phyloP scores from a whole-genome alignment of 2,329 filamentous ascomycete species.

The Fusarium sp. region DNA sequence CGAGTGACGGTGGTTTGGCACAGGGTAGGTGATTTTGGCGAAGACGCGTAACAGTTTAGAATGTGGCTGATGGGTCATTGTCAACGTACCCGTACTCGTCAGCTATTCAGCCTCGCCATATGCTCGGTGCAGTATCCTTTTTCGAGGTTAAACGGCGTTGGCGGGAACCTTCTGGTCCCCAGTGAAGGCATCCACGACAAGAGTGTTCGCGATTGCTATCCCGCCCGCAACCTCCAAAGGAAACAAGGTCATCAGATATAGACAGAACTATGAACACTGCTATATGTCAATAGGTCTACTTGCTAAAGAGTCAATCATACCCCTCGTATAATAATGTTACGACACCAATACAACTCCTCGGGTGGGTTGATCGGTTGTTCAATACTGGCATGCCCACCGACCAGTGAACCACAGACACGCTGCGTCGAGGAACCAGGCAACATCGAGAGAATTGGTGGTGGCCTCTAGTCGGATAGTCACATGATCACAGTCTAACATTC shows the following conservation, averaged over 20 bases:
- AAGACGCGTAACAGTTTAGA: background rate
- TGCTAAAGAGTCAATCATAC: background rate
- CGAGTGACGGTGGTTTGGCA: background rate
- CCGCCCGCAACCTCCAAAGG: background rate
- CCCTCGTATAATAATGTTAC: background rate
- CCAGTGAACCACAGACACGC: background rate
- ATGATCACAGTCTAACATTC: background rate
- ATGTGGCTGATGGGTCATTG: background rate
- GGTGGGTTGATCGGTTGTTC: background rate
- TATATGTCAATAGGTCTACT: background rate
- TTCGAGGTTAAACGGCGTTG: background rate
- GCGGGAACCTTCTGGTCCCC: background rate
- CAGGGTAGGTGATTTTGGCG: background rate
- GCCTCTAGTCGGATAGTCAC: background rate
- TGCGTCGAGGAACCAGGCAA: background rate
- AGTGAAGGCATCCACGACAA: background rate
- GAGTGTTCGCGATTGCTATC: background rate
- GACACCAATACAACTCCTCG: background rate
- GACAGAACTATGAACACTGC: background rate
- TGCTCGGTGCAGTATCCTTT: background rate
- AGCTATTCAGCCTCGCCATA: background rate
- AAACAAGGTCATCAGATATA: background rate
- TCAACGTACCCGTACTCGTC: background rate
- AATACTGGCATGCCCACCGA: background rate
- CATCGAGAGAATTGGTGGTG: background rate